Percentiles rank a stretch among this genome's conserved stretches.
phyloP scores from a whole-genome alignment of 192 early-diverging fungal species.

The Globomyces pollinis-pini region DNA sequence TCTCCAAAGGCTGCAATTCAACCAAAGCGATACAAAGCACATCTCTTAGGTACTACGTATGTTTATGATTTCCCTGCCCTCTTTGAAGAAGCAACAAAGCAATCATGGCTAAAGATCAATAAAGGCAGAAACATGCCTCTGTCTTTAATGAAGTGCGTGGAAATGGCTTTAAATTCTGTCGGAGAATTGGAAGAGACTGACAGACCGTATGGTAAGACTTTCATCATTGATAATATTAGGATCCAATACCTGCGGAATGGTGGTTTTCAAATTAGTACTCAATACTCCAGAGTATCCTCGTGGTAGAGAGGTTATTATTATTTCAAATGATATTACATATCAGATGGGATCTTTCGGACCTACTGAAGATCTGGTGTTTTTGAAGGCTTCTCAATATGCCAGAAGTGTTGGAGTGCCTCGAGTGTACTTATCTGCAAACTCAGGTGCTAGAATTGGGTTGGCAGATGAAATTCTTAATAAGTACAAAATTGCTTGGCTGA shows the following conservation, averaged over 20 bases:
- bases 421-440: constrained; percentile 96
- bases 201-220: constrained; percentile 62
- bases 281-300: constrained; percentile 89
- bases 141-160: constrained; percentile 65
- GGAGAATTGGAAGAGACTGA: constrained; percentile 66
- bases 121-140: constrained; percentile 35
- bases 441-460: constrained; percentile 95
- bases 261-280: constrained; percentile 83
- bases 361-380: constrained; percentile 86
- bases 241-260: constrained; percentile 91
- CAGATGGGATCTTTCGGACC: constrained; percentile 96
- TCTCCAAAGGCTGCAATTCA: constrained; percentile 93
- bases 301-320: constrained; percentile 80
- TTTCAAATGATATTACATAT: constrained; percentile 98
- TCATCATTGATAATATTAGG: constrained; percentile 7
- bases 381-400: constrained; percentile 84
- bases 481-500: constrained; percentile 85
- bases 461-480: constrained; percentile 83
- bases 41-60: constrained; percentile 95
- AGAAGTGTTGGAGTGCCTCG: constrained; percentile 80
- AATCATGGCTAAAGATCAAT: constrained; percentile 69
- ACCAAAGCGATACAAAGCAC: constrained; percentile 94
- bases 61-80: constrained; percentile 98
- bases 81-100: constrained; percentile 80
- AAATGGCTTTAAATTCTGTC: constrained; percentile 81